Conservation (phyloP, 1,284 basidiomycete species). For the Trametes versicolor region DNA sequence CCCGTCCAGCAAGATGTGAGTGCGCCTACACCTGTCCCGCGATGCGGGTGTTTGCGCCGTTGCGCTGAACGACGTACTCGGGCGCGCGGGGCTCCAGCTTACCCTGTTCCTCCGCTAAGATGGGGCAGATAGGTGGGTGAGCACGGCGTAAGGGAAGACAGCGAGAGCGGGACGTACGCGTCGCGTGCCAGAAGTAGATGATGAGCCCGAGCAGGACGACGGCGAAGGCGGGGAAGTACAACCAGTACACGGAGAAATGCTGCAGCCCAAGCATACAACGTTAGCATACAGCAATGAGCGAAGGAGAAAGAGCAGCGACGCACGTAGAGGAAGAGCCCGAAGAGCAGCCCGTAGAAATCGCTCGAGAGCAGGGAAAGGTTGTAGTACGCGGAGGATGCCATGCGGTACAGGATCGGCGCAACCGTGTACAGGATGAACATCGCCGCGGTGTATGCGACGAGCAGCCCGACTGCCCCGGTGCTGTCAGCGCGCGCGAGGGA, state of each 20-base stretch:
- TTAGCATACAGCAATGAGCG: constrained; percentile 18
- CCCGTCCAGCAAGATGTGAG: too few relatives aligned
- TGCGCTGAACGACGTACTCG: constrained; percentile 59
- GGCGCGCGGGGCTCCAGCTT: constrained; percentile 69
- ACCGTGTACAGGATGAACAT: constrained; percentile 88
- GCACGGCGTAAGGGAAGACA: constrained; percentile 2
- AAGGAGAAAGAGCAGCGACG: constrained; percentile 37
- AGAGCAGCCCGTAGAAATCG: constrained; percentile 87
- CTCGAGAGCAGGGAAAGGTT: constrained; percentile 85
- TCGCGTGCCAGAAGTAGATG: constrained; percentile 84
- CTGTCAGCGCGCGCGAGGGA: constrained; percentile 8
- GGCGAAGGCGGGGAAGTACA: constrained; percentile 82
- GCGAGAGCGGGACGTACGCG: constrained; percentile 61
- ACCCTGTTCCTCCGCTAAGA: constrained; percentile 80
- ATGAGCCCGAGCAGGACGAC: constrained; percentile 78
- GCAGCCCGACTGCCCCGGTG: constrained; percentile 64
- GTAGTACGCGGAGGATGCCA: constrained; percentile 85
- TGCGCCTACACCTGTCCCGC: constrained; percentile 38
- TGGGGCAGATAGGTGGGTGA: not conserved
- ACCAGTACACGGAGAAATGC: constrained; percentile 85
- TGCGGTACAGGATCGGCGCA: constrained; percentile 85
- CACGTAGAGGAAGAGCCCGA: constrained; percentile 62
- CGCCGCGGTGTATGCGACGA: constrained; percentile 79
- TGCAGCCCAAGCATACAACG: constrained; percentile 41
- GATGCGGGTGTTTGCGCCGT: constrained; percentile 31